These are phyloP conservation scores for Plasmodium vivax DNA, from an alignment of 169 alveolate genomes.

Conservation along the genomic window DNA sequence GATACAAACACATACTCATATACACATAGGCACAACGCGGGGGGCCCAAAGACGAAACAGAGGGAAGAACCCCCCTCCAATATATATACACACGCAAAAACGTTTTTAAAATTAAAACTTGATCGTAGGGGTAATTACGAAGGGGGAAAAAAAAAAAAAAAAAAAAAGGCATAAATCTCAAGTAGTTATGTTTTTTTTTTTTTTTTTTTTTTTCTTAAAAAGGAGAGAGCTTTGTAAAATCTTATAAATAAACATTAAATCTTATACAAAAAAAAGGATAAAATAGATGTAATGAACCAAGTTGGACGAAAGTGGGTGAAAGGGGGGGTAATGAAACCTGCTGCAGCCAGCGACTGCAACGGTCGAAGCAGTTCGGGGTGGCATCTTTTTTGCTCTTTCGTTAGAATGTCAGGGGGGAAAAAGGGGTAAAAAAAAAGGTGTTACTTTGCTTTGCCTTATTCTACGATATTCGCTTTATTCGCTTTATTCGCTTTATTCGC, in stretches of 20 bases:
- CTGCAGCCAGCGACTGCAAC: not conserved
- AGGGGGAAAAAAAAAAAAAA: not conserved
- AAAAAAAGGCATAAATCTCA: not conserved
- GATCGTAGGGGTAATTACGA: not conserved
- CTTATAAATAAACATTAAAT: slow-evolving; percentile 15
- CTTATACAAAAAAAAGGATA: slow-evolving; percentile 20
- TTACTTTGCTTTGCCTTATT: not conserved
- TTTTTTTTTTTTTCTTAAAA: not conserved
- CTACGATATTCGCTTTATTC: too few relatives aligned
- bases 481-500: too few relatives aligned
- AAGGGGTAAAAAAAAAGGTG: not conserved
- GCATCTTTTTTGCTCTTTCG: not conserved
- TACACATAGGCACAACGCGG: not conserved
- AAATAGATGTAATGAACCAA: not conserved
- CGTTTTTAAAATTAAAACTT: not conserved
- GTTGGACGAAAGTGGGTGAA: not conserved
- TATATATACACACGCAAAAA: not conserved
- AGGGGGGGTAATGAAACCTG: not conserved
- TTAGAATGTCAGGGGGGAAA: not conserved
- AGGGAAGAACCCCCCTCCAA: not conserved
- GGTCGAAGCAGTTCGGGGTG: not conserved
- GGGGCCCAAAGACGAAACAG: not conserved
- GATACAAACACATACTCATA: not conserved
- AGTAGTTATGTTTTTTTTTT: too few relatives aligned
- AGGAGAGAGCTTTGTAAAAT: not conserved